Percentiles rank a stretch among this genome's conserved stretches.
Conservation (phyloP, 768 basidiomycete species). For the Ephemerocybe angulata region DNA sequence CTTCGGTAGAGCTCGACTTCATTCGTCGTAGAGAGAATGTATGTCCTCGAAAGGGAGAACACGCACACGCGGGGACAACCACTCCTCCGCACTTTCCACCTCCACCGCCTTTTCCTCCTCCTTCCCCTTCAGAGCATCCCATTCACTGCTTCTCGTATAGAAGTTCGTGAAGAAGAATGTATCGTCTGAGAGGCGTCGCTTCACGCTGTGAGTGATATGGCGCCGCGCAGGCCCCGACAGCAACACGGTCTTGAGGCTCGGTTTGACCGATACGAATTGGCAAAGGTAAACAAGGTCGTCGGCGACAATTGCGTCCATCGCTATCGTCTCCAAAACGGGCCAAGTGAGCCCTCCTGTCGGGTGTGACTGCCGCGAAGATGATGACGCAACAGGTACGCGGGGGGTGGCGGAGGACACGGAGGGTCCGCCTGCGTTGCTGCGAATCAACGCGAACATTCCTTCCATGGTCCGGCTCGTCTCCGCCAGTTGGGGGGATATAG, state of each 20-base stretch:
- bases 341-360: background rate
- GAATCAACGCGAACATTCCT: constrained; percentile 1
- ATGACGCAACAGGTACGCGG: background rate
- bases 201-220: constrained; percentile 8
- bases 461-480: constrained; percentile 7
- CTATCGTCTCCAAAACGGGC: constrained; percentile 5
- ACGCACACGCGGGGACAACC: background rate
- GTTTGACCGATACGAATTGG: background rate
- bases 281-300: constrained; percentile 2
- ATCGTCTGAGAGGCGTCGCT: constrained; percentile 1
- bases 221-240: constrained; percentile 3
- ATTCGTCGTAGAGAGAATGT: too few species aligned
- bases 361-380: too few species aligned
- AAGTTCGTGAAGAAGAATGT: constrained; percentile 4
- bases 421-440: constrained; percentile 1
- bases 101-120: background rate
- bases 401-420: background rate
- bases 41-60: constrained; percentile 5
- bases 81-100: background rate
- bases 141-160: background rate
- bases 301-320: constrained; percentile 1
- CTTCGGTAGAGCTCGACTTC: too few species aligned
- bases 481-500: background rate
- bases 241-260: constrained; percentile 2
- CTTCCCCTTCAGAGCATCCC: background rate